Evolutionary conservation across 1,284 basidiomycete genomes (phyloP).

Genomic region (Volvariella surrecta): DNA sequence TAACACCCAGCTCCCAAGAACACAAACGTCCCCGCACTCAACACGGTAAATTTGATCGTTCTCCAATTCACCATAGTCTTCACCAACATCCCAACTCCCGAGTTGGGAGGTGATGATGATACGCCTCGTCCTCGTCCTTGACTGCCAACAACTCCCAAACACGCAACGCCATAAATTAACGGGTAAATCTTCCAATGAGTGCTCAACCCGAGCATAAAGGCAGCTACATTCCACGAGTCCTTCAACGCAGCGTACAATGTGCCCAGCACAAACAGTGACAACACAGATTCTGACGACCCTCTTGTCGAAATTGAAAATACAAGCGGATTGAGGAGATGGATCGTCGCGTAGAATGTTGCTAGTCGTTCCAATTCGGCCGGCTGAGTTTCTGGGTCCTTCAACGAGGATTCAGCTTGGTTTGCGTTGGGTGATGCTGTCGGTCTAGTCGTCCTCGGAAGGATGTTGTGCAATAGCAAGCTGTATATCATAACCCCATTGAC

Average conservation of each 20-base stretch:
- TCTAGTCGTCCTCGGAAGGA: constrained; percentile 24
- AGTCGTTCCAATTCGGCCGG: constrained; percentile 13
- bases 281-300: constrained; percentile 88
- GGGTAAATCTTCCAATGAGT: constrained; percentile 97
- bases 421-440: background rate
- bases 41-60: constrained; percentile 58
- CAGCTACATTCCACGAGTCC: constrained; percentile 51
- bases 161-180: constrained; percentile 78
- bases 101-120: constrained; percentile 12
- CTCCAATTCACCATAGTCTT: constrained; percentile 48
- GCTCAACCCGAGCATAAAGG: constrained; percentile 67
- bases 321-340: constrained; percentile 87
- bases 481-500: constrained; percentile 77
- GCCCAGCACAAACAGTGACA: constrained; percentile 74
- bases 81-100: constrained; percentile 34
- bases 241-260: constrained; percentile 57
- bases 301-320: constrained; percentile 95
- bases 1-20: constrained; percentile 63
- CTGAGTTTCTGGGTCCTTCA: constrained; percentile 8
- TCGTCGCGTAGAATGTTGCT: constrained; percentile 48
- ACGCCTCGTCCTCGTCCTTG: constrained; percentile 14
- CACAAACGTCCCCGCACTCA: constrained; percentile 69
- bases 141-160: constrained; percentile 57
- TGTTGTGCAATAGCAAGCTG: constrained; percentile 46
- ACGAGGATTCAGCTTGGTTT: background rate